These are phyloP conservation scores for Cornus suecica DNA, from an alignment of 148 eudicot genomes.

Conservation along the genomic window DNA sequence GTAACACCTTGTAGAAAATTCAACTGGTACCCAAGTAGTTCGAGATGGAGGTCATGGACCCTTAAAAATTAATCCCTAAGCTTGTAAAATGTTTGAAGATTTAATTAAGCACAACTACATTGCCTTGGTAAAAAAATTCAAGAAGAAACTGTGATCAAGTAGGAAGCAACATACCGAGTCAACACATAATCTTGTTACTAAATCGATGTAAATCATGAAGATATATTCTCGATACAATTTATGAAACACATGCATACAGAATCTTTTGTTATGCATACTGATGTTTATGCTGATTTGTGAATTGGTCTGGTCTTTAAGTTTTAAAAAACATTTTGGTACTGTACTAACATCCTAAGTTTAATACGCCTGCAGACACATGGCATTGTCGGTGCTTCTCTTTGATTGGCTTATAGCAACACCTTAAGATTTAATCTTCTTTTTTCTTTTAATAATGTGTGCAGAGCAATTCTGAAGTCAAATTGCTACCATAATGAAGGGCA, in stretches of 20 bases:
- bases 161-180: not conserved
- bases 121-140: not conserved
- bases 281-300: not conserved
- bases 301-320: not conserved
- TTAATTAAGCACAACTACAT: not conserved
- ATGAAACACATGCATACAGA: not conserved
- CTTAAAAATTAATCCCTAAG: not conserved
- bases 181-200: not conserved
- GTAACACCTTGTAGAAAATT: too few species aligned
- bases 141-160: not conserved
- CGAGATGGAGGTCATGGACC: not conserved
- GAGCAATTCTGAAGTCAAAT: conserved; percentile 74
- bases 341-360: not conserved
- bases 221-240: not conserved
- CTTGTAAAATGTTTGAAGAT: not conserved
- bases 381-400: not conserved
- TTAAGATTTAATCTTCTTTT: not conserved
- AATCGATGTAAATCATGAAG: not conserved
- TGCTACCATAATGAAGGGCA: conserved; percentile 79
- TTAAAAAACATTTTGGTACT: not conserved
- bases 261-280: not conserved
- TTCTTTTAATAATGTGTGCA: conserved; percentile 28
- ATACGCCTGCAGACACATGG: not conserved
- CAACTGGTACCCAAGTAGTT: too few species aligned
- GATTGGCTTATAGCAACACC: not conserved